Evolutionary conservation across 768 basidiomycete genomes (phyloP), one percentile per base, ranked within the genome.

Genomic region (Boletus vinaceobasis): DNA sequence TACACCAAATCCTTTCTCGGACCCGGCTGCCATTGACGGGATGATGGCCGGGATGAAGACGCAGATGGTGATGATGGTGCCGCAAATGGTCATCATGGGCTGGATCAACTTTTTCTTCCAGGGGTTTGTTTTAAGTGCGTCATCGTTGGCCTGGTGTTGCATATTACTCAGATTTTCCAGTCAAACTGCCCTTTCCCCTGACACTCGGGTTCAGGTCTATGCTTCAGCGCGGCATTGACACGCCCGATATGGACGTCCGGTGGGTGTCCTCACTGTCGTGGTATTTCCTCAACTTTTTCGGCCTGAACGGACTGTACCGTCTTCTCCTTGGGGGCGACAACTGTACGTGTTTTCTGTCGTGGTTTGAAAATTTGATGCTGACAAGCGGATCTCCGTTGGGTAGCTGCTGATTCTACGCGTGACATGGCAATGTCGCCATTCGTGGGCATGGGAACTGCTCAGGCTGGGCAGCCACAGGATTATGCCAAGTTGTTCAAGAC

Each of bases 101-200:
- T 98, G 96, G 91, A 98, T 99, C 74, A 98, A 94, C 72, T 93
- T 95, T 72, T 99, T 99, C 84, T 99, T 98, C 76, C 90, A 96
- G 65, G 97, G 97, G 29, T 98, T 98, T 69, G 90, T 99, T 55
- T 80, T 98, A 54, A 98, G 96, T 98, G 69, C 71, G 95, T 85
- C 36, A 43, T 50, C 1, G 3, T 36, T 21, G 38, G 40, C 48
- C 31, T 50, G 50, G 26, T 49, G 44, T 40, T 21, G 27, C 39
- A 47, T 26, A 17, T 42, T 31, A 40, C 47, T 54, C 44, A 55
- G 8, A 47, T 17, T 26, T 31, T 44, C 29, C 65, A 98, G 96
- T 97, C 72, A 95, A 94, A 67, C 77, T 99, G 0, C 97, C 97
- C 4, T 99, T 99, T 75, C 97, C 97, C 3, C 74, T 99, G 48